Percentiles rank a stretch among this genome's conserved stretches.
Evolutionary conservation across 164 flowering plant genomes (phyloP).

Genomic region (Stephania japonica): DNA sequence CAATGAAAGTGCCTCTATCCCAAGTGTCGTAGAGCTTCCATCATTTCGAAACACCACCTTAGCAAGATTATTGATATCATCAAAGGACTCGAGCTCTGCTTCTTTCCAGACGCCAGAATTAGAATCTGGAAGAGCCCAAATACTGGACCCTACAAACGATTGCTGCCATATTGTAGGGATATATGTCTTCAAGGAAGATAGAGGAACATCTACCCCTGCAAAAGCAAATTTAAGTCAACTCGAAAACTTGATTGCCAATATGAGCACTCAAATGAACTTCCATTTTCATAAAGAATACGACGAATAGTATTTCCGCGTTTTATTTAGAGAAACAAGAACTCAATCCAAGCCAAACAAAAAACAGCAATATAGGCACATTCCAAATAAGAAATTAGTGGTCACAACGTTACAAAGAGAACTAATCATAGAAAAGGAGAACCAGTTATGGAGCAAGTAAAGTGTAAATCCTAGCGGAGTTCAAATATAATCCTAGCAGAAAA

Average conservation of each 20-base stretch:
- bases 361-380: not conserved
- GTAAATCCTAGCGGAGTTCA: constrained; percentile 1
- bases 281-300: not conserved
- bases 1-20: constrained; percentile 50
- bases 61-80: constrained; percentile 20
- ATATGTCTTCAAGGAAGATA: constrained; percentile 61
- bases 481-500: constrained; percentile 5
- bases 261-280: not conserved
- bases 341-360: not conserved
- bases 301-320: not conserved
- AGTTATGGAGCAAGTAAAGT: not conserved
- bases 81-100: constrained; percentile 46
- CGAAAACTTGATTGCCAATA: not conserved
- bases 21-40: constrained; percentile 67
- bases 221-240: not conserved
- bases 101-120: constrained; percentile 68
- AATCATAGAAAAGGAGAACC: not conserved
- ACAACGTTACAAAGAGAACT: not conserved
- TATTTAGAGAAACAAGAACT: not conserved
- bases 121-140: constrained; percentile 61
- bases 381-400: not conserved
- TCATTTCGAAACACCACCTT: constrained; percentile 66
- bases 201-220: constrained; percentile 64
- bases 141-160: constrained; percentile 66
- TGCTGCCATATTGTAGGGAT: constrained; percentile 58